Conservation (phyloP, 768 basidiomycete species). For the Termitomyces sp. region DNA sequence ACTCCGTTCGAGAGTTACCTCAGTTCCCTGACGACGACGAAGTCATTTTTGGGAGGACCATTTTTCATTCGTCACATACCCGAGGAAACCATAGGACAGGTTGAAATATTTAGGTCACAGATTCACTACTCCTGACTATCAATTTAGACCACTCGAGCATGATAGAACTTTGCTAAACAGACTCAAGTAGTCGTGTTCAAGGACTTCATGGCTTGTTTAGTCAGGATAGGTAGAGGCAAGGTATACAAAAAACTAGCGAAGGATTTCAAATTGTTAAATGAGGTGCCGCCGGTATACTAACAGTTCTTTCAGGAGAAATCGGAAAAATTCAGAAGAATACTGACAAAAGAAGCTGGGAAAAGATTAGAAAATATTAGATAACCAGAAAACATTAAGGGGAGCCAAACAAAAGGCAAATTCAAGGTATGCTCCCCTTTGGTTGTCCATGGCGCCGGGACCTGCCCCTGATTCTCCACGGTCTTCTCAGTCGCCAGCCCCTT, state of each 20-base stretch:
- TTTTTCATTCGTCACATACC: slow-evolving; percentile 17
- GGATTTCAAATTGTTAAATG: slow-evolving; percentile 9
- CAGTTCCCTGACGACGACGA: slow-evolving; percentile 16
- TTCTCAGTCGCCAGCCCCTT: slow-evolving; percentile 67
- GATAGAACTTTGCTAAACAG: no score
- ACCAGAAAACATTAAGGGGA: background rate
- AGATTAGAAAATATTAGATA: no score
- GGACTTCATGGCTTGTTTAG: no score
- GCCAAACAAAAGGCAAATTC: slow-evolving; percentile 8
- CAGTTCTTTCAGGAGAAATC: slow-evolving; percentile 5
- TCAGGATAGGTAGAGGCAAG: no score
- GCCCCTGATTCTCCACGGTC: slow-evolving; percentile 68
- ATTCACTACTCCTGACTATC: no score
- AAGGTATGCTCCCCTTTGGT: background rate
- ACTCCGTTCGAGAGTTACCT: slow-evolving; percentile 16
- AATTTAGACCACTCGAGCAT: no score
- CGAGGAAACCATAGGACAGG: slow-evolving; percentile 8
- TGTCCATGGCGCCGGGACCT: slow-evolving; percentile 13
- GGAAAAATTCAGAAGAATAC: slow-evolving; percentile 2
- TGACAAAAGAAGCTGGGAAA: background rate
- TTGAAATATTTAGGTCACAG: background rate
- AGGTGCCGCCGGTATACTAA: background rate
- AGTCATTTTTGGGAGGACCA: slow-evolving; percentile 16
- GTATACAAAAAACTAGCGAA: no score
- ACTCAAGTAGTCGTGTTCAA: no score